Evolutionary conservation across 257 asterid genomes (phyloP).

Genomic region (Solanum bulbocastanum): DNA sequence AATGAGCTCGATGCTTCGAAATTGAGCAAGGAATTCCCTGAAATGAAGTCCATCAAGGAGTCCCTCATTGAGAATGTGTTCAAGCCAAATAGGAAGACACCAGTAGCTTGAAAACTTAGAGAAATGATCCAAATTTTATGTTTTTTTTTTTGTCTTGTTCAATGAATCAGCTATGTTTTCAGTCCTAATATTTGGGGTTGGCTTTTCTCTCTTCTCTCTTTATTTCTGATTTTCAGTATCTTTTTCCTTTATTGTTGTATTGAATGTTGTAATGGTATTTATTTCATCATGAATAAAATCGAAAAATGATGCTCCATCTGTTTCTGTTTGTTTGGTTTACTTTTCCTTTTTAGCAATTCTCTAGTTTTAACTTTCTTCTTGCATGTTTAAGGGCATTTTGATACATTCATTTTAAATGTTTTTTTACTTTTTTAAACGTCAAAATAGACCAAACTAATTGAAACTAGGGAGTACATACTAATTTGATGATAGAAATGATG

Average conservation of each 20-base stretch:
- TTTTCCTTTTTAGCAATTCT: neutral
- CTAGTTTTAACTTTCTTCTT: neutral
- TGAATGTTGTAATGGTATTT: slow-evolving; percentile 16
- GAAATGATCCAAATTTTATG: neutral
- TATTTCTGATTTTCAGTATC: neutral
- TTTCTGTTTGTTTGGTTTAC: neutral
- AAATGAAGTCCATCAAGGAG: slow-evolving; percentile 57
- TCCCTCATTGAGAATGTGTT: slow-evolving; percentile 58
- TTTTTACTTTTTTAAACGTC: no score
- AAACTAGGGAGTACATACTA: neutral
- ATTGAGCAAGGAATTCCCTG: slow-evolving; percentile 55
- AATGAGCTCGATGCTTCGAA: slow-evolving; percentile 68
- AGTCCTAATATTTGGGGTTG: neutral
- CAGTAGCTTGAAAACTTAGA: neutral
- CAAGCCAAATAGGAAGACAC: slow-evolving; percentile 48
- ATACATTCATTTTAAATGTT: no score
- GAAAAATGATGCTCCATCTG: neutral
- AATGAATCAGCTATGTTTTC: neutral
- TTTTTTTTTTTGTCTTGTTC: neutral
- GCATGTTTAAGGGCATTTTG: no score
- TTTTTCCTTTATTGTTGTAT: neutral
- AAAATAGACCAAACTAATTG: no score
- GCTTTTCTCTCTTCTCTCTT: neutral
- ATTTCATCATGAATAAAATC: slow-evolving; percentile 8
- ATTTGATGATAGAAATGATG: neutral